phyloP scores from a whole-genome alignment of 352 stramenopile species.

The Phytophthora macrochlamydospora region DNA sequence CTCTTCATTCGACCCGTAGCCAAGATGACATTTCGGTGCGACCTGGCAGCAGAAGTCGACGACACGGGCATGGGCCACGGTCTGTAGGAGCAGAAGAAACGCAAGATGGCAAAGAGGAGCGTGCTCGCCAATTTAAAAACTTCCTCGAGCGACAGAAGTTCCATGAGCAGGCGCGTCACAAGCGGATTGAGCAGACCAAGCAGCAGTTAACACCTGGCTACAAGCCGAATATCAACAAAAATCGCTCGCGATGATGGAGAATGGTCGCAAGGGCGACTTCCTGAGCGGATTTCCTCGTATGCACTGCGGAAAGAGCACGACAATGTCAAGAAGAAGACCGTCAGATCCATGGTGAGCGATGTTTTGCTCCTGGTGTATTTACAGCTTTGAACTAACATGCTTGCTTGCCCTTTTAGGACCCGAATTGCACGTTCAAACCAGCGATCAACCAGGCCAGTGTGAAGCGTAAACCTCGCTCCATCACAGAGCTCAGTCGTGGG shows the following conservation, averaged over 20 bases:
- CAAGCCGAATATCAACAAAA: conserved; percentile 86
- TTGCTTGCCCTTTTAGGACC: conserved; percentile 45
- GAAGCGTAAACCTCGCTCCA: conserved; percentile 64
- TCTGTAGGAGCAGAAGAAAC: conserved; percentile 52
- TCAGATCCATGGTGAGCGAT: conserved; percentile 56
- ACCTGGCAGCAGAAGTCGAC: conserved; percentile 19
- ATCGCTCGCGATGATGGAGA: conserved; percentile 79
- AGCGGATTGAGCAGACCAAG: conserved; percentile 69
- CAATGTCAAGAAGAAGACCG: conserved; percentile 75
- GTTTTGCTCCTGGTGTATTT: too few species aligned
- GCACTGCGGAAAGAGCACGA: conserved; percentile 81
- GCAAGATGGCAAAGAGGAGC: conserved; percentile 56
- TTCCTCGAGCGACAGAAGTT: conserved; percentile 81
- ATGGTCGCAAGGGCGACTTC: conserved; percentile 82
- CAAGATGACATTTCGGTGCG: conserved; percentile 69
- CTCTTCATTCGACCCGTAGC: conserved; percentile 19
- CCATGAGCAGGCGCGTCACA: conserved; percentile 67
- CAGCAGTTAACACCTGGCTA: conserved; percentile 60
- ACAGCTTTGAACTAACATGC: background rate
- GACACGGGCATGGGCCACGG: conserved; percentile 39
- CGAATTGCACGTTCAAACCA: conserved; percentile 85
- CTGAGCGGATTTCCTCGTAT: conserved; percentile 78
- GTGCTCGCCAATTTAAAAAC: conserved; percentile 57
- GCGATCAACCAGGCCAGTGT: conserved; percentile 77
- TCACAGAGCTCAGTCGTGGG: conserved; percentile 82